phyloP scores from a whole-genome alignment of 495 filamentous ascomycete species.

The Xylaria intraflava region DNA sequence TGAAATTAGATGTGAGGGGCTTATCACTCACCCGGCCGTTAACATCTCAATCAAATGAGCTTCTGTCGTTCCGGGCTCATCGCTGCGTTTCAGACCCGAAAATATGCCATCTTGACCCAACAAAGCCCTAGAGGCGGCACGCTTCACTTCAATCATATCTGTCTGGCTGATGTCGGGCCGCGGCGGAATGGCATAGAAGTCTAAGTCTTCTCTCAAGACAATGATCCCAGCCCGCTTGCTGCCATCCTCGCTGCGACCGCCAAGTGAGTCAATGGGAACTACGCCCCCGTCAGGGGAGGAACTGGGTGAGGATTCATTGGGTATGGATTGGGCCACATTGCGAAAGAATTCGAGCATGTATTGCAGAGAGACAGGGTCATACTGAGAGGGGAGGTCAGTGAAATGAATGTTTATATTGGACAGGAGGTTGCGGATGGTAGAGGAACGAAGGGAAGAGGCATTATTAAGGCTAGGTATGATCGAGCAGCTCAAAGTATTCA shows the following conservation, averaged over 20 bases:
- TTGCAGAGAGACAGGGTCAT: constrained; percentile 89
- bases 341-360: constrained; percentile 99
- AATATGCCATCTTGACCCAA: constrained; percentile 94
- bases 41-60: constrained; percentile 99
- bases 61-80: constrained; percentile 92
- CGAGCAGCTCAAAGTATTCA: constrained; percentile 9
- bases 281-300: constrained; percentile 56
- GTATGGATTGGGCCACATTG: constrained; percentile 87
- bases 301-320: constrained; percentile 57
- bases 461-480: constrained; percentile 21
- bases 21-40: constrained; percentile 75
- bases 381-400: constrained; percentile 64
- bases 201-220: constrained; percentile 89
- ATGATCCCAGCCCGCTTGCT: constrained; percentile 91
- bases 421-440: constrained; percentile 31
- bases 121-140: constrained; percentile 79
- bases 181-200: constrained; percentile 97
- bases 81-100: constrained; percentile 85
- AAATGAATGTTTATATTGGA: constrained; percentile 45
- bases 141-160: constrained; percentile 96
- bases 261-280: constrained; percentile 49
- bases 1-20: not conserved
- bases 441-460: constrained; percentile 16
- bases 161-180: constrained; percentile 70
- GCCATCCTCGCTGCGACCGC: constrained; percentile 39